phyloP scores from a whole-genome alignment of 345 rosid genomes.

The Erysimum cheiranthoides region DNA sequence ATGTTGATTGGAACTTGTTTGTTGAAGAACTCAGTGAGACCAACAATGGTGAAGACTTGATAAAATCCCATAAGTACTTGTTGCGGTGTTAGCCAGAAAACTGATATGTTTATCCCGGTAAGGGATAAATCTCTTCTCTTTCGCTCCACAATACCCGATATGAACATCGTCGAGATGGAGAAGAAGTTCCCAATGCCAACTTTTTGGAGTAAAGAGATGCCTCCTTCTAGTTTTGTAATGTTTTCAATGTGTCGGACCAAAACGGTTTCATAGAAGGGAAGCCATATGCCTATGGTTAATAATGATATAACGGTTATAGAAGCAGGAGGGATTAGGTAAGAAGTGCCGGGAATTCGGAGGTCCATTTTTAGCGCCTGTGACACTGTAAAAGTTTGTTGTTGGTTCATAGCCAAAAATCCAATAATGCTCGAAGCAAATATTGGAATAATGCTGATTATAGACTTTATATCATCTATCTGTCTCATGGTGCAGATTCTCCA shows the following conservation, averaged over 20 bases:
- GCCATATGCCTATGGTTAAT: constrained; percentile 46
- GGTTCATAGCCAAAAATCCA: constrained; percentile 52
- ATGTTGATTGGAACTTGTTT: constrained; percentile 64
- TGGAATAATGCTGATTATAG: constrained; percentile 53
- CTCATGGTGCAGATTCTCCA: constrained; percentile 49
- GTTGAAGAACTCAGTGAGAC: constrained; percentile 71
- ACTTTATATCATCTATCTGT: constrained; percentile 56
- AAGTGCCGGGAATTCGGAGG: constrained; percentile 47
- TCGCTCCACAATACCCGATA: constrained; percentile 56
- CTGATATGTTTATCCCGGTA: constrained; percentile 47
- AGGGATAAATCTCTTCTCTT: constrained; percentile 47
- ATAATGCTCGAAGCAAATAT: constrained; percentile 51
- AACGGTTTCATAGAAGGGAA: constrained; percentile 54
- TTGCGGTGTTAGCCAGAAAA: constrained; percentile 67
- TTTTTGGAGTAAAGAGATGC: constrained; percentile 66
- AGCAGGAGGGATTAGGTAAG: constrained; percentile 55
- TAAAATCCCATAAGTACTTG: constrained; percentile 61
- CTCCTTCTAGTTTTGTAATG: constrained; percentile 51
- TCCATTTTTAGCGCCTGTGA: constrained; percentile 58
- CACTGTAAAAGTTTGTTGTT: constrained; percentile 50
- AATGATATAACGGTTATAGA: constrained; percentile 49
- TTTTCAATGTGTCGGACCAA: constrained; percentile 43
- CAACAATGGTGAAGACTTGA: constrained; percentile 65
- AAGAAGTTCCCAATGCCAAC: constrained; percentile 60
- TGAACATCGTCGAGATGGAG: constrained; percentile 55